Conservation (phyloP, 2,329 filamentous ascomycete genomes). For the Penicillium oxalicum region DNA sequence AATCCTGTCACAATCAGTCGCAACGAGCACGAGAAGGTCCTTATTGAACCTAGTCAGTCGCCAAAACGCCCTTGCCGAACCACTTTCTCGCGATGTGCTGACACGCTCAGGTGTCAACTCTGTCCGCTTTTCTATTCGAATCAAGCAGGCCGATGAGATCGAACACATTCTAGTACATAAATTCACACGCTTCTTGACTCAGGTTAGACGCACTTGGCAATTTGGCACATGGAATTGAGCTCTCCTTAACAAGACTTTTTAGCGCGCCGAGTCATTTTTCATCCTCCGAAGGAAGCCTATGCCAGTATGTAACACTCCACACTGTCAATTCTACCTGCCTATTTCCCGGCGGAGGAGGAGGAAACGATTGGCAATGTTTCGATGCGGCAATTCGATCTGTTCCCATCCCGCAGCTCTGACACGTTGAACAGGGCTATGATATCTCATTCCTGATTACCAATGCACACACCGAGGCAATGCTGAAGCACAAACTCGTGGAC, state of each 20-base stretch:
- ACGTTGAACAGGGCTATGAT: constrained; percentile 69
- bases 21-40: constrained; percentile 92
- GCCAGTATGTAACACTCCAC: constrained; percentile 54
- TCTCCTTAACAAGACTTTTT: background rate
- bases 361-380: background rate
- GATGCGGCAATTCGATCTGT: background rate
- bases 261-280: constrained; percentile 81
- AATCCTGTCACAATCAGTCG: constrained; percentile 85
- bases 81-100: background rate
- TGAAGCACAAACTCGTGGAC: constrained; percentile 98
- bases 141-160: constrained; percentile 99
- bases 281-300: constrained; percentile 92
- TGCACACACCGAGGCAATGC: constrained; percentile 96
- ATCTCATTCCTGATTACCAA: constrained; percentile 99
- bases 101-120: constrained; percentile 66
- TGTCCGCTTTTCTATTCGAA: constrained; percentile 94
- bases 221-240: background rate
- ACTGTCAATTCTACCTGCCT: no score
- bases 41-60: constrained; percentile 52
- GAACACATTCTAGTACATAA: constrained; percentile 94
- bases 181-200: constrained; percentile 93
- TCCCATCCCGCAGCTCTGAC: background rate
- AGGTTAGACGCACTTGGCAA: constrained; percentile 52
- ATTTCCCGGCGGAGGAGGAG: background rate
- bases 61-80: constrained; percentile 43